A percentile compares a stretch with the other conserved stretches of the same genome.
phyloP scores from a whole-genome alignment of 2,329 filamentous ascomycete genomes.

The Mariannaea sp. region DNA sequence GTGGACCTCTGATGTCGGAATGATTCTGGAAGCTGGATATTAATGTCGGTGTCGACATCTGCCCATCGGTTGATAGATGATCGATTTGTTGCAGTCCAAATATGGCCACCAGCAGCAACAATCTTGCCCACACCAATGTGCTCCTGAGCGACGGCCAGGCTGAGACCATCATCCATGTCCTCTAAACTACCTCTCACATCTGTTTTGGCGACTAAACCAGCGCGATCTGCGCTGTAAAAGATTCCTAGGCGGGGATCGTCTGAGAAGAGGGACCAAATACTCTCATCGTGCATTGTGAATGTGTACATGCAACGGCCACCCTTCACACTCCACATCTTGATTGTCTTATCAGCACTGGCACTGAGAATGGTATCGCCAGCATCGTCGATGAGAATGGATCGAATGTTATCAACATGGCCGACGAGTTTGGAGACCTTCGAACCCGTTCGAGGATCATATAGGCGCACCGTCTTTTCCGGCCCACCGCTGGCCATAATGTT shows the following conservation, averaged over 20 bases:
- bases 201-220: constrained; percentile 93
- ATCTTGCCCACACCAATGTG: constrained; percentile 78
- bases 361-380: constrained; percentile 91
- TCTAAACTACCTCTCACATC: constrained; percentile 75
- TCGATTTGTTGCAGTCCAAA: constrained; percentile 89
- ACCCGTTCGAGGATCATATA: constrained; percentile 90
- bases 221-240: constrained; percentile 94
- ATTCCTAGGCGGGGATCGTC: constrained; percentile 82
- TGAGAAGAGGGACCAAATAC: constrained; percentile 94
- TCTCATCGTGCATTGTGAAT: constrained; percentile 98
- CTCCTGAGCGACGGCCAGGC: constrained; percentile 89
- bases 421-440: constrained; percentile 95
- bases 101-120: constrained; percentile 71
- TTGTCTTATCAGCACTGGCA: constrained; percentile 91
- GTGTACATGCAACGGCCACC: constrained; percentile 97
- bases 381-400: constrained; percentile 87
- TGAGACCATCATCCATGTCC: constrained; percentile 82
- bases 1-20: constrained; percentile 55
- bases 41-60: constrained; percentile 78
- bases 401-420: constrained; percentile 92
- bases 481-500: constrained; percentile 89
- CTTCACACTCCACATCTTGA: constrained; percentile 97
- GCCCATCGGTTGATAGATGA: constrained; percentile 93
- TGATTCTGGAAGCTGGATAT: constrained; percentile 67
- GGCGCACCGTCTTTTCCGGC: constrained; percentile 86